These are phyloP conservation scores for Pythium coloratum DNA, from an alignment of 352 stramenopile species.

Conservation along the genomic window DNA sequence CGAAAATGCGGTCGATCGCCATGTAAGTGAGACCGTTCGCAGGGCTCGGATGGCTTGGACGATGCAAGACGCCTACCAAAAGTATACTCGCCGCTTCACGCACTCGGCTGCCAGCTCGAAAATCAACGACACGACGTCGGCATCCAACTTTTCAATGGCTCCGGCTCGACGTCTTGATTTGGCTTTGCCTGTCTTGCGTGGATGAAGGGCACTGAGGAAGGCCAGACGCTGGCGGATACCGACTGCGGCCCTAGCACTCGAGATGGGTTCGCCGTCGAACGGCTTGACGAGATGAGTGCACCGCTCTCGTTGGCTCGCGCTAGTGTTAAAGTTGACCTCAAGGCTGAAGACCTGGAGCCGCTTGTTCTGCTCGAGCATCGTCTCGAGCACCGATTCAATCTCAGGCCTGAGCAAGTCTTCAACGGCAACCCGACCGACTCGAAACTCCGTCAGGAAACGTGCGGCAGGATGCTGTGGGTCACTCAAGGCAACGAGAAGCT, in stretches of 20 bases:
- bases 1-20: too few species aligned
- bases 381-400: background rate
- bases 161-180: background rate
- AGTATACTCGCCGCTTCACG: background rate
- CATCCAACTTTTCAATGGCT: background rate
- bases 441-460: background rate
- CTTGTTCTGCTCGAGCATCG: background rate
- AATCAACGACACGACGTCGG: background rate
- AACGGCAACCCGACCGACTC: background rate
- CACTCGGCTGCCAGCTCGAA: background rate
- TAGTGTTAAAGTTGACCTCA: background rate
- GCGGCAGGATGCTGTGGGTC: background rate
- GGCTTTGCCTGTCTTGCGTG: background rate
- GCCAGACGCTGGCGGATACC: background rate
- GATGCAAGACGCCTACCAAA: background rate
- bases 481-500: background rate
- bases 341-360: background rate
- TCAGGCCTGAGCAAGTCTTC: background rate
- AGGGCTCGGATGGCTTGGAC: too few species aligned
- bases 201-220: background rate
- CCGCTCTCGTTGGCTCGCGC: background rate
- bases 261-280: background rate
- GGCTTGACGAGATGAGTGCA: background rate
- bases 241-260: background rate
- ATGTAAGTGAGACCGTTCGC: too few species aligned